Percentiles rank a stretch among this genome's conserved stretches.
These are phyloP conservation scores for Dothideomycetes sp. DNA, from an alignment of 2,329 filamentous ascomycete genomes.

Conservation along the genomic window DNA sequence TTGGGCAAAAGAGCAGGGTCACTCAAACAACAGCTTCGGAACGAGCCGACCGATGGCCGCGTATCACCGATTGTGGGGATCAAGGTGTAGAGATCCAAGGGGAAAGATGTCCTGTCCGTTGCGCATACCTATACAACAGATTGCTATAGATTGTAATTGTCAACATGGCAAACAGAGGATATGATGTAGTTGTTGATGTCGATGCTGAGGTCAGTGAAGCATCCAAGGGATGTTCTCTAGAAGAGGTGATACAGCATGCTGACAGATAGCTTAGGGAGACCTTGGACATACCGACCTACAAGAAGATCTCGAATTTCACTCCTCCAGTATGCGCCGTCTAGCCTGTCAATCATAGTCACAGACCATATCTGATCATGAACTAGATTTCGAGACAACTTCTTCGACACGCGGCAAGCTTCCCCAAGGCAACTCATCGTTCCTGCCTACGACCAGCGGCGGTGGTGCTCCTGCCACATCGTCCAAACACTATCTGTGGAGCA, in stretches of 20 bases:
- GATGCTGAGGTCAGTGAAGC: conserved; percentile 69
- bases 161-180: conserved; percentile 63
- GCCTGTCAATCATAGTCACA: neutral
- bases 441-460: conserved; percentile 24
- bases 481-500: conserved; percentile 86
- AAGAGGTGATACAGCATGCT: conserved; percentile 14
- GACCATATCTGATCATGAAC: neutral
- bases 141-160: too few relatives aligned
- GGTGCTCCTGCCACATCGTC: conserved; percentile 19
- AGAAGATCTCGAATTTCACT: conserved; percentile 95
- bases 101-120: too few relatives aligned
- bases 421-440: conserved; percentile 32
- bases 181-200: conserved; percentile 96
- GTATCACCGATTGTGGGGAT: too few relatives aligned
- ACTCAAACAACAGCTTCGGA: too few relatives aligned
- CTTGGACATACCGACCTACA: conserved; percentile 96
- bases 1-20: too few relatives aligned
- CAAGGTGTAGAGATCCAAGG: too few relatives aligned
- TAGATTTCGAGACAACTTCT: conserved; percentile 56
- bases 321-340: conserved; percentile 51
- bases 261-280: conserved; percentile 81
- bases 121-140: too few relatives aligned
- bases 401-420: conserved; percentile 43
- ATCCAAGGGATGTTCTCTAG: neutral
- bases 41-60: too few relatives aligned